A percentile compares a stretch with the other conserved stretches of the same genome.
These are phyloP conservation scores for Coemansia umbellata DNA, from an alignment of 192 early-diverging fungal genomes.

Conservation along the genomic window DNA sequence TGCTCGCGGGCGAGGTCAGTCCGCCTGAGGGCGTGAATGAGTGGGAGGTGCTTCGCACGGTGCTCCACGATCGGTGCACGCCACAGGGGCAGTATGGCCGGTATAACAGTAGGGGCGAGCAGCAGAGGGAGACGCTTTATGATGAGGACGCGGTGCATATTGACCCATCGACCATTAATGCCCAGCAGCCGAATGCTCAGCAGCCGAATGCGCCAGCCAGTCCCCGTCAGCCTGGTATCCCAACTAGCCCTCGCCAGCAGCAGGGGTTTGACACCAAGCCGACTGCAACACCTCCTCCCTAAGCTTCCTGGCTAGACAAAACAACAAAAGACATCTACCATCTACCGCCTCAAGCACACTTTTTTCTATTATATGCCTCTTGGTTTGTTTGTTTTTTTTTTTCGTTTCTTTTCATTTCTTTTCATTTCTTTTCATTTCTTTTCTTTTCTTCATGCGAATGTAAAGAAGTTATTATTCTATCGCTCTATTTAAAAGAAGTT, in stretches of 20 bases:
- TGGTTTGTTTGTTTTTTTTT: too few species aligned
- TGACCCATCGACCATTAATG: not conserved
- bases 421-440: not conserved
- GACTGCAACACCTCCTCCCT: not conserved
- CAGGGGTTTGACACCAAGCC: not conserved
- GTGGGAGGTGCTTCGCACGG: constrained; percentile 40
- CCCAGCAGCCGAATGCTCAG: too few species aligned
- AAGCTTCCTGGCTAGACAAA: not conserved
- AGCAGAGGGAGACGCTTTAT: constrained; percentile 33
- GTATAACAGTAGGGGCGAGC: constrained; percentile 1
- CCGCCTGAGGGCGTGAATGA: constrained; percentile 57
- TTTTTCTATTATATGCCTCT: not conserved
- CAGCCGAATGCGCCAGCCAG: too few species aligned
- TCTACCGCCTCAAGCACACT: not conserved
- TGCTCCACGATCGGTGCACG: constrained; percentile 45
- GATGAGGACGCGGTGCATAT: constrained; percentile 29
- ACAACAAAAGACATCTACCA: not conserved
- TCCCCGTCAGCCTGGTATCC: too few species aligned
- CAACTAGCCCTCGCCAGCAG: too few species aligned
- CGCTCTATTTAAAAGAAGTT: too few species aligned
- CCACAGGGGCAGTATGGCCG: constrained; percentile 6
- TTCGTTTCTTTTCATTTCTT: not conserved
- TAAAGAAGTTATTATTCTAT: too few species aligned
- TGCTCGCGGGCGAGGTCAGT: constrained; percentile 69
- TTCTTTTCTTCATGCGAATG: not conserved